These are phyloP conservation scores for Psilocybe azurescens DNA, from an alignment of 768 basidiomycete species.

Conservation along the genomic window DNA sequence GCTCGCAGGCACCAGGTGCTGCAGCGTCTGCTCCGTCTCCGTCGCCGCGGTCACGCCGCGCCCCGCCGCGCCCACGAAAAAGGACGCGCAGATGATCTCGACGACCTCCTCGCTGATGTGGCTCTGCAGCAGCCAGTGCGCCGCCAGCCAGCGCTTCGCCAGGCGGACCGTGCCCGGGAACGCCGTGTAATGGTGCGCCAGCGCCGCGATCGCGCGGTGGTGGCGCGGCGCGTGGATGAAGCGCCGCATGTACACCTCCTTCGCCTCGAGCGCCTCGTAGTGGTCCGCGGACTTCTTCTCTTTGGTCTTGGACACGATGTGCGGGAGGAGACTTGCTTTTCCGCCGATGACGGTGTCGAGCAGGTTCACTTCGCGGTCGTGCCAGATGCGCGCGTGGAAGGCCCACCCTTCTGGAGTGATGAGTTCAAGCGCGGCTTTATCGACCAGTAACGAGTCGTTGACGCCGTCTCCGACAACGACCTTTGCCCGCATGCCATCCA, in stretches of 20 bases:
- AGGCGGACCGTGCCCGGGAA: slow-evolving; percentile 87
- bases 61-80: slow-evolving; percentile 66
- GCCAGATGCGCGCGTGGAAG: slow-evolving; percentile 83
- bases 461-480: slow-evolving; percentile 63
- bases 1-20: slow-evolving; percentile 64
- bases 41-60: slow-evolving; percentile 33
- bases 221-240: slow-evolving; percentile 86
- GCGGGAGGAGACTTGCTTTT: slow-evolving; percentile 42
- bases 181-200: slow-evolving; percentile 80
- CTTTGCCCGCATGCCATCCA: slow-evolving; percentile 54
- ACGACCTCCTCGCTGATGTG: slow-evolving; percentile 81
- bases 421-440: slow-evolving; percentile 77
- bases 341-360: slow-evolving; percentile 71
- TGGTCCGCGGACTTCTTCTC: slow-evolving; percentile 52
- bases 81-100: slow-evolving; percentile 82
- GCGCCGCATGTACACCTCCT: slow-evolving; percentile 64
- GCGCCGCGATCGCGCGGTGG: slow-evolving; percentile 79
- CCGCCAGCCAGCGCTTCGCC: slow-evolving; percentile 90
- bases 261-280: slow-evolving; percentile 59
- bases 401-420: slow-evolving; percentile 85
- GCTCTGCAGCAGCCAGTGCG: slow-evolving; percentile 83
- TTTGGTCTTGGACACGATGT: slow-evolving; percentile 36
- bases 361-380: slow-evolving; percentile 83
- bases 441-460: slow-evolving; percentile 60
- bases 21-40: slow-evolving; percentile 38